These are phyloP conservation scores for Tetrapisispora iriomotensis DNA, from an alignment of 805 yeast genomes.

Conservation along the genomic window DNA sequence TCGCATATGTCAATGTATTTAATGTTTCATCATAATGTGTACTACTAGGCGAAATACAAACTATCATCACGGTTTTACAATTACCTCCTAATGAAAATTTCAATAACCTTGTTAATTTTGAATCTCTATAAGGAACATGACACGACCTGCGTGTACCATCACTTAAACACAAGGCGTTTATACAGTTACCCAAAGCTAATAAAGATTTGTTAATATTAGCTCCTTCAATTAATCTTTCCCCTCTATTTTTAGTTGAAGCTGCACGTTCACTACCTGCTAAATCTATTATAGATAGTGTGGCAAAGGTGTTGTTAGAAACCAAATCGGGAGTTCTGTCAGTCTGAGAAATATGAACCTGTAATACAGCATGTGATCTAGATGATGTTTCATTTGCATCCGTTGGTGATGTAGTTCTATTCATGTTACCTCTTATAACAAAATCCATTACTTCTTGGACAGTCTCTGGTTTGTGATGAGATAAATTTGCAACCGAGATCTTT, in stretches of 20 bases:
- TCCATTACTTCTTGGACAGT: conserved; percentile 72
- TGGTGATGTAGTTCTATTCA: conserved; percentile 70
- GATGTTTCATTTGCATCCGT: conserved; percentile 88
- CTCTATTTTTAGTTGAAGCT: conserved; percentile 76
- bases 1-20: conserved; percentile 84
- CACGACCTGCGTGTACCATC: conserved; percentile 41
- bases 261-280: conserved; percentile 95
- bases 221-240: conserved; percentile 75
- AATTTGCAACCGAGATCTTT: conserved; percentile 56
- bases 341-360: conserved; percentile 67
- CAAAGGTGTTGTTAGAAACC: conserved; percentile 58
- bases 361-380: conserved; percentile 87
- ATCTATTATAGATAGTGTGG: conserved; percentile 81
- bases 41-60: conserved; percentile 81
- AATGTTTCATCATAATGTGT: conserved; percentile 87
- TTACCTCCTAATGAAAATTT: conserved; percentile 90
- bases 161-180: conserved; percentile 78
- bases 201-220: conserved; percentile 87
- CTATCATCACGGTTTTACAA: conserved; percentile 93
- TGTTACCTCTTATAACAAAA: conserved; percentile 59
- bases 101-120: conserved; percentile 75
- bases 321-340: conserved; percentile 46
- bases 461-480: conserved; percentile 51
- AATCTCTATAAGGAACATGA: conserved; percentile 87
- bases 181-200: conserved; percentile 86